Base-by-base conservation (phyloP, 495 filamentous ascomycete genomes). In the Rusavskia elegans region DNA sequence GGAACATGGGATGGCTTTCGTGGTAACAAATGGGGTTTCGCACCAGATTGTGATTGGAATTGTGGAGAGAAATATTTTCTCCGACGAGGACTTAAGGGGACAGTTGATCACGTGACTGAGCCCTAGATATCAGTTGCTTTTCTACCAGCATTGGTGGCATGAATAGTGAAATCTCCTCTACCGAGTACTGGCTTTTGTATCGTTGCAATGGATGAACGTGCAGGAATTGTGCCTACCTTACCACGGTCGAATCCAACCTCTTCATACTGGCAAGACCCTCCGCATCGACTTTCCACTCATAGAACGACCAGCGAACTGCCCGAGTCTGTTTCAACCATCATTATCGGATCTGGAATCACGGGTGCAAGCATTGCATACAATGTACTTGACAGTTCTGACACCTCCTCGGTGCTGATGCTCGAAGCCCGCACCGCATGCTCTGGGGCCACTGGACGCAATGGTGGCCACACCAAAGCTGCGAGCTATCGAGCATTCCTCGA, bases 361-460 rank as follows among this genome's bases (percentile, higher is more conserved):
- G 82, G 84, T 13, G 70, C 80, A 0, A 66, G 74, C 0, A 65
- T 82, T 3, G 77, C 82, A 8, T 79, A 73, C 63, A 72, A 75
- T 13, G 64, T 85, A 0, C 66, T 85, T 6, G 60, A 62, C 30
- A 19, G 48, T 9, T 53, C 65, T 48, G 57, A 60, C 55, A 40
- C 45, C 20, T 50, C 46, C 27, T 58, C 56, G 7, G 66, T 90
- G 3, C 71, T 87, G 3, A 79, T 92, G 72, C 69, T 95, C 1
- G 88, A 95, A 65, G 85, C 87, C 3, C 73, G 87, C 46, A 80
- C 84, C 61, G 77, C 81, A 16, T 87, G 83, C 58, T 86, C 74
- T 65, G 88, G 88, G 14, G 88, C 87, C 17, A 92, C 87, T 0
- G 87, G 87, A 0, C 69, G 87, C 10, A 61, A 61, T 52, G 72